Base-by-base conservation (phyloP, 1,139 yeast species). In the Zygosaccharomyces sapae region DNA sequence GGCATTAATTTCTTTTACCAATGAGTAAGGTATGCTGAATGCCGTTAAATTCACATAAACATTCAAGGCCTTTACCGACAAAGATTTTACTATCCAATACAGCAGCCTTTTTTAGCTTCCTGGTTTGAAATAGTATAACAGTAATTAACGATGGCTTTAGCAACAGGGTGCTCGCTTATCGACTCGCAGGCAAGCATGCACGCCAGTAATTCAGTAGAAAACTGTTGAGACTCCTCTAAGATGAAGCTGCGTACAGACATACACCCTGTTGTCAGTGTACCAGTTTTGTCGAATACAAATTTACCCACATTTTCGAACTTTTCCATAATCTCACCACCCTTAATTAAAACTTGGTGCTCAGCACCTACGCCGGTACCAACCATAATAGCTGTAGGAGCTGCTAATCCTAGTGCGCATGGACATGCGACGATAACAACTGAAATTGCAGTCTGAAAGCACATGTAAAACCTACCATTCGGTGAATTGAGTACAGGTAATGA, bases 321-420 rank as follows among this genome's bases (percentile, higher is more conserved):
- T 63, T 94, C 98, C 52, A 94, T 75, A 9, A 86, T 79, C 47
- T 86, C 95, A 20, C 97, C 98, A 43, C 97, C 96, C 67, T 92
- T 92, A 59, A 94, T 86, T 47, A 94, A 73, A 9, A 92, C 86
- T 22, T 98, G 98, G 66, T 88, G 75, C 9, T 79, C 69, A 0
- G 98, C 97, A 33, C 96, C 97, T 25, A 88, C 85, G 22, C 98
- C 98, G 1, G 97, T 90, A 5, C 97, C 98, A 3, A 92, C 98
- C 97, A 92, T 90, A 3, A 94, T 87, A 0, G 98, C 98, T 1
- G 98, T 92, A 0, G 98, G 98, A 0, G 98, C 95, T 6, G 97
- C 97, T 45, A 92, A 74, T 1, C 98, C 98, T 29, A 92, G 71
- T 0, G 97, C 97, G 75, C 97, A 92, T 0, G 98, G 98, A 68